A percentile compares a stretch with the other conserved stretches of the same genome.
These are phyloP conservation scores for Pseudogymnoascus destructans DNA, from an alignment of 2,329 filamentous ascomycete genomes.

Conservation along the genomic window DNA sequence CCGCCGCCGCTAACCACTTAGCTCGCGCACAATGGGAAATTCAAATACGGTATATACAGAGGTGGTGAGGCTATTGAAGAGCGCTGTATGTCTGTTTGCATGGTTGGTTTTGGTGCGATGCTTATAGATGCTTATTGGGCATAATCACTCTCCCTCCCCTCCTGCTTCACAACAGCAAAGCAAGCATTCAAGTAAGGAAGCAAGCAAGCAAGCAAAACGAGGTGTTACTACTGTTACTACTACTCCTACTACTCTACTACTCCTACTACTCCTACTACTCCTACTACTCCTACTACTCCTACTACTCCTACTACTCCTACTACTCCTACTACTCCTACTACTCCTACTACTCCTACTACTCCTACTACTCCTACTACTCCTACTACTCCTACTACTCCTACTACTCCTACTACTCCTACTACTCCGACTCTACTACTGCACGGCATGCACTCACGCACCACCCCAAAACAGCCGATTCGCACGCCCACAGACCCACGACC, in stretches of 20 bases:
- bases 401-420: background rate
- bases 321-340: background rate
- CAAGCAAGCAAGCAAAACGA: background rate
- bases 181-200: background rate
- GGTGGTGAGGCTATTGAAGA: background rate
- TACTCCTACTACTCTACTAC: background rate
- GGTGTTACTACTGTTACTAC: background rate
- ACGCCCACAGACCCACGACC: background rate
- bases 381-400: background rate
- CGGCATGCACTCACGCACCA: background rate
- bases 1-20: background rate
- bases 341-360: background rate
- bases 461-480: constrained; percentile 1
- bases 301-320: background rate
- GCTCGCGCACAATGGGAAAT: background rate
- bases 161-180: background rate
- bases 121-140: background rate
- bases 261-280: background rate
- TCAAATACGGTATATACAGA: background rate
- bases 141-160: background rate
- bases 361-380: background rate
- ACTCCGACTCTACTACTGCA: background rate
- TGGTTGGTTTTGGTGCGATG: background rate
- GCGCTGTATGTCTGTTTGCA: background rate
- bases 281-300: background rate